Evolutionary conservation across 2,329 filamentous ascomycete genomes (phyloP), one percentile per base, ranked within the genome.

Genomic region (Emmonsia crescens): DNA sequence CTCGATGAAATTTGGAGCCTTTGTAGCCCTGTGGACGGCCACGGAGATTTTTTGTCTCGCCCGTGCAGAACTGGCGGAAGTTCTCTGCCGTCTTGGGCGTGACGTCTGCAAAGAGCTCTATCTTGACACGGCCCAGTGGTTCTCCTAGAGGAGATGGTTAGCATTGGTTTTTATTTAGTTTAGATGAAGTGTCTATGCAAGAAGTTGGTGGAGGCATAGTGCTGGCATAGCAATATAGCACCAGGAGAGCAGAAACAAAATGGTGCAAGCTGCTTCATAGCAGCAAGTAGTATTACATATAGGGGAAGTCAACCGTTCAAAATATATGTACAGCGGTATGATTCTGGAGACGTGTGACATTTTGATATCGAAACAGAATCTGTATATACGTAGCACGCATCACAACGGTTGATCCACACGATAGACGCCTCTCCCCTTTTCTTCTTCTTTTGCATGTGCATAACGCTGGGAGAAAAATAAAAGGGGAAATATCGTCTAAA

Each of bases 41-140:
- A 10, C 85, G 82, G 58, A 83, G 75, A 71, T 89, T 89, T 77
- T 91, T 96, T 67, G 83, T 86, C 79, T 97, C 93, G 69, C 94
- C 94, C 0, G 93, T 97, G 78, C 92, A 96, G 78, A 96, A 96
- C 72, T 95, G 91, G 55, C 92, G 89, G 75, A 99, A 97, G 79
- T 97, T 97, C 76, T 97, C 94, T 36, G 91, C 90, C 9, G 94
- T 97, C 70, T 87, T 87, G 65, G 92, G 91, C 0, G 91, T 89
- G 27, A 88, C 81, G 76, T 96, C 83, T 64, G 87, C 85, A 80
- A 94, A 96, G 64, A 99, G 85, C 76, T 96, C 90, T 74, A 96
- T 91, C 67, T 89, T 92, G 71, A 96, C 85, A 62, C 91, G 87
- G 65, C 92, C 92, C 19, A 96, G 83, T 2, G 89, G 87, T 71